A percentile compares a stretch with the other conserved stretches of the same genome.
These are phyloP conservation scores for Ceratocystis lukuohia DNA, from an alignment of 2,329 filamentous ascomycete species.

Conservation along the genomic window DNA sequence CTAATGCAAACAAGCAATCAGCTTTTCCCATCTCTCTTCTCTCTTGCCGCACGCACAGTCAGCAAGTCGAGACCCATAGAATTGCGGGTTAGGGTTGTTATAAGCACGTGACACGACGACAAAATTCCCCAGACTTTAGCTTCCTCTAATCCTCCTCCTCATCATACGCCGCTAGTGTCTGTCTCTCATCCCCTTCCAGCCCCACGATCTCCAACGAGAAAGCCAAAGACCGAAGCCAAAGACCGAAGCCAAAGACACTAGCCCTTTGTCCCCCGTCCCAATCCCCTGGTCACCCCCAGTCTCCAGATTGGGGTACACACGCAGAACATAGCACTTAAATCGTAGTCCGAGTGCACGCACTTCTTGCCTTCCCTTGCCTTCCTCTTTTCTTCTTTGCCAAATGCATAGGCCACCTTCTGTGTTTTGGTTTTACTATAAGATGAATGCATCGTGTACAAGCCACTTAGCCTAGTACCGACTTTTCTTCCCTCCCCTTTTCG, in stretches of 20 bases:
- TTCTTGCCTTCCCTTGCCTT: conserved; percentile 6
- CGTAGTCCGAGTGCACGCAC: neutral
- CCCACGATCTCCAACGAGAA: neutral
- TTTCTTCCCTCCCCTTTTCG: neutral
- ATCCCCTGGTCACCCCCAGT: no score
- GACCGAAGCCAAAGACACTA: no score
- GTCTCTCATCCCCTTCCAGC: neutral
- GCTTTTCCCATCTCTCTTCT: no score
- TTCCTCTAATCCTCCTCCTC: neutral
- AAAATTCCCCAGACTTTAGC: neutral
- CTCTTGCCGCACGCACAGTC: no score
- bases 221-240: no score
- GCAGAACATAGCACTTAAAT: neutral
- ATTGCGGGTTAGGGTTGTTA: rapidly evolving
- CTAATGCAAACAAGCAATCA: no score
- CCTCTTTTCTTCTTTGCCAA: conserved; percentile 5
- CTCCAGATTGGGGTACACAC: neutral
- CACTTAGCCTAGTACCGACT: neutral
- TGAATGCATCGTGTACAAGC: conserved; percentile 5
- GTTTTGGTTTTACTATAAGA: neutral
- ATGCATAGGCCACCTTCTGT: neutral
- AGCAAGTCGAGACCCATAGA: no score
- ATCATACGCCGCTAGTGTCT: neutral
- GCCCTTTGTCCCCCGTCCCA: no score
- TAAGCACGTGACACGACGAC: no score